These are phyloP conservation scores for Acanthamoeba castellanii DNA, from an alignment of 208 protist species.

Conservation along the genomic window DNA sequence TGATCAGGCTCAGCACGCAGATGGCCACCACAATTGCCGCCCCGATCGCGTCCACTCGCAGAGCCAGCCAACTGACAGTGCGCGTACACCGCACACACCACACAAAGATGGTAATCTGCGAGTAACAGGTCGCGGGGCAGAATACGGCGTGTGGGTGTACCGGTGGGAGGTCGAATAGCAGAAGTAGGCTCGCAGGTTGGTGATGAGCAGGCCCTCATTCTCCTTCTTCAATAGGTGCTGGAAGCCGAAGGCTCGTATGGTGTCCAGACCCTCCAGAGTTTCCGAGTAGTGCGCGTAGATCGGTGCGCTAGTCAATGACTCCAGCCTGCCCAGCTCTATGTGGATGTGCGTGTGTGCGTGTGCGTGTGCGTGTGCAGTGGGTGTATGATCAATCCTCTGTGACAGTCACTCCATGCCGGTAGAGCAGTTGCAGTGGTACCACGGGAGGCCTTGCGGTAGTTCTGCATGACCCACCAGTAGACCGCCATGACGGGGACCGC, in stretches of 20 bases:
- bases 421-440: slow-evolving; percentile 41
- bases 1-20: neutral
- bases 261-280: slow-evolving; percentile 11
- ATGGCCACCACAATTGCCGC: neutral
- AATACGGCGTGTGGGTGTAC: neutral
- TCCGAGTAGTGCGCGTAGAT: slow-evolving; percentile 30
- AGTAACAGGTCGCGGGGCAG: too few relatives aligned
- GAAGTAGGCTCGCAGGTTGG: neutral
- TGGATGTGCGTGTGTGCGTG: neutral
- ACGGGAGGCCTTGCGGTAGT: slow-evolving; percentile 31
- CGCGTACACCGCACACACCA: neutral
- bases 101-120: neutral
- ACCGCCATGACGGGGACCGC: slow-evolving; percentile 54
- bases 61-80: neutral
- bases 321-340: neutral
- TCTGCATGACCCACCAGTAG: slow-evolving; percentile 75
- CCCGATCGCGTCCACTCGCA: neutral
- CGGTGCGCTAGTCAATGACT: neutral
- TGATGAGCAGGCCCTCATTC: neutral
- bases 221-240: neutral
- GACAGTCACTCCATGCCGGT: neutral
- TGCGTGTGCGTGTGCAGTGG: neutral
- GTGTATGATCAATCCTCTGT: too few relatives aligned
- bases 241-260: slow-evolving; percentile 4
- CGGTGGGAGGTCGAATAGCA: neutral